Conservation (phyloP, 805 yeast species). For the Zygoascus ofunaensis region DNA sequence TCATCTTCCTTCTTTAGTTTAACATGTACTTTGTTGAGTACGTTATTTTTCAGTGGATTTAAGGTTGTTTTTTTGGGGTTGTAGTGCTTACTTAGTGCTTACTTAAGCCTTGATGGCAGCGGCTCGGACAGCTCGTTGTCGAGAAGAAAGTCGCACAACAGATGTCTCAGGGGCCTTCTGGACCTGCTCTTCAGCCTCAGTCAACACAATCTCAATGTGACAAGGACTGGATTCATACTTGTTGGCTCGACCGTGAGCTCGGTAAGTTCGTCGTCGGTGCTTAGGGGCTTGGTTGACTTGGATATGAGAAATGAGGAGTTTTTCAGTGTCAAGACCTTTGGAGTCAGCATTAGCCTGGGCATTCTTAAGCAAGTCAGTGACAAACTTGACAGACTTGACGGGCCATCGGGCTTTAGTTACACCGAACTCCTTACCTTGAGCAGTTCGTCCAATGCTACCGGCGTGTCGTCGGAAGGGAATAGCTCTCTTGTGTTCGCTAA, state of each 20-base stretch:
- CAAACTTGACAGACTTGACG: constrained; percentile 92
- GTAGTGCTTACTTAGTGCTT: constrained; percentile 3
- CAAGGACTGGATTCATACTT: constrained; percentile 98
- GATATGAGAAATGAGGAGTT: constrained; percentile 92
- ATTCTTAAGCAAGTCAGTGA: constrained; percentile 89
- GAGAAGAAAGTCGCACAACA: constrained; percentile 67
- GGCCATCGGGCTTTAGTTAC: constrained; percentile 99
- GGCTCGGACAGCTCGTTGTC: constrained; percentile 89
- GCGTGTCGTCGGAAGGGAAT: constrained; percentile 98
- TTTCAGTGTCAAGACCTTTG: constrained; percentile 94
- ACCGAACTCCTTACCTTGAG: constrained; percentile 99
- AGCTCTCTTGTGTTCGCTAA: constrained; percentile 97
- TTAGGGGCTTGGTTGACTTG: constrained; percentile 99
- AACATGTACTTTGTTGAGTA: no score
- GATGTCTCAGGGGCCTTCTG: constrained; percentile 75
- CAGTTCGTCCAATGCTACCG: constrained; percentile 96
- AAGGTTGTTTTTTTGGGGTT: no score
- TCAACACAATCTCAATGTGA: constrained; percentile 94
- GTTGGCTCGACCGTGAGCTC: constrained; percentile 99
- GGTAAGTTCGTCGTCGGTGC: constrained; percentile 99
- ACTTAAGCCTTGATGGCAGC: constrained; percentile 29
- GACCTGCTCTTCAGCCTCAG: constrained; percentile 91
- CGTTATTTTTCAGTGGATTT: no score
- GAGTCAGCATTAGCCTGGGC: constrained; percentile 99
- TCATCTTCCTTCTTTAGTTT: no score